Conservation (phyloP, 2,329 filamentous ascomycete species). For the Lasiodiplodia sp. region DNA sequence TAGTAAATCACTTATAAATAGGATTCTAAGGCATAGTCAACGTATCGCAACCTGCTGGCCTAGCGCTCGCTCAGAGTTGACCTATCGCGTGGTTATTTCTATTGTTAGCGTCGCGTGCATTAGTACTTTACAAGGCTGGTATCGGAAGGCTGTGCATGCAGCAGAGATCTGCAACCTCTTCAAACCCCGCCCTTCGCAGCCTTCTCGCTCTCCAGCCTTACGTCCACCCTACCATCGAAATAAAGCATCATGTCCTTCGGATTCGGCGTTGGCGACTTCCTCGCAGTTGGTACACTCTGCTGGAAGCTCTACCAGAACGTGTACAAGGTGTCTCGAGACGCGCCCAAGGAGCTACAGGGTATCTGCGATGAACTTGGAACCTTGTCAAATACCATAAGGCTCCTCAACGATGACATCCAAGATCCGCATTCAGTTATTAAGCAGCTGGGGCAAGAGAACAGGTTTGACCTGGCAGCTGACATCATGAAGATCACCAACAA, state of each 20-base stretch:
- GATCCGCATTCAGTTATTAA: not conserved
- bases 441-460: not conserved
- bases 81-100: too few relatives aligned
- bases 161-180: too few relatives aligned
- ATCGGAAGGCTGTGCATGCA: too few relatives aligned
- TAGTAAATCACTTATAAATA: too few relatives aligned
- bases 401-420: not conserved
- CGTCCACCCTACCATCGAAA: too few relatives aligned
- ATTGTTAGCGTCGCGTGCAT: too few relatives aligned
- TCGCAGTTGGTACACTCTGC: not conserved
- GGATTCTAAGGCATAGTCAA: too few relatives aligned
- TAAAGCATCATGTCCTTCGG: slow-evolving; percentile 3
- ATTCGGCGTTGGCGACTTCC: not conserved
- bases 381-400: not conserved
- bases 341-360: not conserved
- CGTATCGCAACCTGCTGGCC: too few relatives aligned
- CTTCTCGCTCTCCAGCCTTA: too few relatives aligned
- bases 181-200: too few relatives aligned
- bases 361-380: not conserved
- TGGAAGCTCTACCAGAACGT: not conserved
- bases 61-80: too few relatives aligned
- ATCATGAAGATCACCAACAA: not conserved
- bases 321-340: not conserved
- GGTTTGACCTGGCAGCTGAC: not conserved
- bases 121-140: too few relatives aligned